Percentiles rank a stretch among this genome's conserved stretches.
Evolutionary conservation across 164 flowering plant genomes (phyloP).

Genomic region (Annona squamosa): DNA sequence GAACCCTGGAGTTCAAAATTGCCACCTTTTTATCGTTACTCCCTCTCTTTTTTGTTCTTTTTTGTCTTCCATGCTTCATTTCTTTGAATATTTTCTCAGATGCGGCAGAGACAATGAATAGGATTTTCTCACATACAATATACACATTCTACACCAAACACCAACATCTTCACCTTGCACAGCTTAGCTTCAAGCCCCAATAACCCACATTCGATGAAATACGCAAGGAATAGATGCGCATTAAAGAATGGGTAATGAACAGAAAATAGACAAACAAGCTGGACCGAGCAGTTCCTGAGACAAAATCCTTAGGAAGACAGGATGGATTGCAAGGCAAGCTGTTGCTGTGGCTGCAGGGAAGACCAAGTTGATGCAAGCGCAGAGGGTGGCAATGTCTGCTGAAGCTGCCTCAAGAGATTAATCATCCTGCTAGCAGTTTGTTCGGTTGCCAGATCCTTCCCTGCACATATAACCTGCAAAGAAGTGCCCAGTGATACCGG

Average conservation of each 20-base stretch:
- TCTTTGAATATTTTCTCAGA: not conserved
- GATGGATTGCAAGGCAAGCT: conserved; percentile 80
- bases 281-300: conserved; percentile 25
- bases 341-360: conserved; percentile 91
- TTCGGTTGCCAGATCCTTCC: conserved; percentile 88
- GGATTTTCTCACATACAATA: not conserved
- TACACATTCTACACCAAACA: conserved; percentile 7
- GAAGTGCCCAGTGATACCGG: not conserved
- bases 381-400: conserved; percentile 84
- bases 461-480: conserved; percentile 66
- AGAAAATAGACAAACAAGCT: conserved; percentile 22
- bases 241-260: conserved; percentile 9
- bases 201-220: conserved; percentile 1
- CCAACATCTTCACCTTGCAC: not conserved
- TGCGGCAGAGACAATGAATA: conserved; percentile 3
- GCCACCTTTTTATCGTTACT: not conserved
- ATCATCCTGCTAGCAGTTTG: conserved; percentile 80
- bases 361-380: conserved; percentile 83
- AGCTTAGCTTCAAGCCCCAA: not conserved
- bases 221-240: not conserved
- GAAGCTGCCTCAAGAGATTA: conserved; percentile 81
- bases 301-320: conserved; percentile 43
- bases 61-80: no score
- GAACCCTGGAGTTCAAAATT: not conserved
- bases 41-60: no score